Conservation (phyloP, 306 rosid genomes). For the Begonia peltatifolia region DNA sequence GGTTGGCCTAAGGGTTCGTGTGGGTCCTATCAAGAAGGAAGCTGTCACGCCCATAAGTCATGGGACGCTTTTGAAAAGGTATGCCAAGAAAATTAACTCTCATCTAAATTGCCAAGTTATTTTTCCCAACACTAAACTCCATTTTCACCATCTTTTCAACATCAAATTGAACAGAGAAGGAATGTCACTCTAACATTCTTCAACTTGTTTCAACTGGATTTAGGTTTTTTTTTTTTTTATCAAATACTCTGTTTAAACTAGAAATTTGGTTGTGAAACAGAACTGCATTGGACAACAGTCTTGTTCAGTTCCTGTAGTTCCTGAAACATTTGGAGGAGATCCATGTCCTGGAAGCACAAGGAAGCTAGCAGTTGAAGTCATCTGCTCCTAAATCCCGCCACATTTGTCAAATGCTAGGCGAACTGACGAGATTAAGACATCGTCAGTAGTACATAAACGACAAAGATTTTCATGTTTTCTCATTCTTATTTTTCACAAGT, state of each 20-base stretch:
- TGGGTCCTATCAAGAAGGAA: constrained; percentile 39
- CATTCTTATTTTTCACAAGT: too few relatives aligned
- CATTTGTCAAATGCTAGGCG: neutral
- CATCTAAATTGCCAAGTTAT: neutral
- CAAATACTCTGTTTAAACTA: too few relatives aligned
- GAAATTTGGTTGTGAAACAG: constrained; percentile 13
- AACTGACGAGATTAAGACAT: too few relatives aligned
- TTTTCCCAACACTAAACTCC: neutral
- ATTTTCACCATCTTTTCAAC: neutral
- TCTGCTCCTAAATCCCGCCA: constrained; percentile 30
- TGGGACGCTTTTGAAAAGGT: constrained; percentile 47
- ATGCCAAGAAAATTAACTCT: neutral
- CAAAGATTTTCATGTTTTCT: too few relatives aligned
- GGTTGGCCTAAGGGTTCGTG: constrained; percentile 46
- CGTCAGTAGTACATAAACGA: too few relatives aligned
- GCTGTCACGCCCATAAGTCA: constrained; percentile 47
- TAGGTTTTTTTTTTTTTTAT: too few relatives aligned
- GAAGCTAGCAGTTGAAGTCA: constrained; percentile 43
- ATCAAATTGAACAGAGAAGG: too few relatives aligned
- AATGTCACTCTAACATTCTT: too few relatives aligned
- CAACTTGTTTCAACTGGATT: too few relatives aligned
- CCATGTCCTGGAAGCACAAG: constrained; percentile 40
- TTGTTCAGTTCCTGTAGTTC: constrained; percentile 33
- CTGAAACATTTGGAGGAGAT: constrained; percentile 50
- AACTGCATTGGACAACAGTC: constrained; percentile 46